Evolutionary conservation across 495 filamentous ascomycete species (phyloP).

Genomic region (Aspergillus ostianus): DNA sequence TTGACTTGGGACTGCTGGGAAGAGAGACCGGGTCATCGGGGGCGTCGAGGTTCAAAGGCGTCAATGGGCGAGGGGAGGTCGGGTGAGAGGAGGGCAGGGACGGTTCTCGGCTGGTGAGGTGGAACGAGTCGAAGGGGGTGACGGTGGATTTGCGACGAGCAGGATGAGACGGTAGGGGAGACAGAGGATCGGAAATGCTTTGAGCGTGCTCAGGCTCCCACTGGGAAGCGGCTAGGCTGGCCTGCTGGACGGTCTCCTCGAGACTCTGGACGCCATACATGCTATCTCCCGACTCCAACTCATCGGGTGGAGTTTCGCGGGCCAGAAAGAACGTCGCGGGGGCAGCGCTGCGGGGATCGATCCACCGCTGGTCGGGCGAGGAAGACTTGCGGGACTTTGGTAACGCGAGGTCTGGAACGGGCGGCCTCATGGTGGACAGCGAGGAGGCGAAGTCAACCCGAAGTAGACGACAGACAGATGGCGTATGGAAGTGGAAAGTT

Average conservation of each 20-base stretch:
- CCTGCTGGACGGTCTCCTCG: conserved; percentile 49
- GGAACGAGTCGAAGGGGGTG: conserved; percentile 26
- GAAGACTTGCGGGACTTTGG: conserved; percentile 35
- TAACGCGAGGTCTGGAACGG: conserved; percentile 33
- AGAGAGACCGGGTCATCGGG: conserved; percentile 46
- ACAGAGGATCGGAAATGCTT: not conserved
- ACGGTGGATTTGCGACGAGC: conserved; percentile 36
- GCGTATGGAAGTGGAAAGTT: conserved; percentile 6
- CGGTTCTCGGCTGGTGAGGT: conserved; percentile 20
- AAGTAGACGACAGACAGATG: too few relatives aligned
- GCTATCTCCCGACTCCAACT: conserved; percentile 34
- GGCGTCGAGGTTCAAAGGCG: conserved; percentile 42
- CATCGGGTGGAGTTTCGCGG: conserved; percentile 30
- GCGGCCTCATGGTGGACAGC: conserved; percentile 34
- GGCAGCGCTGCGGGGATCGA: conserved; percentile 38
- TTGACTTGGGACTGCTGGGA: conserved; percentile 53
- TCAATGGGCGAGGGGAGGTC: conserved; percentile 41
- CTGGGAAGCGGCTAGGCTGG: conserved; percentile 16
- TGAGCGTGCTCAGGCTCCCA: conserved; percentile 5
- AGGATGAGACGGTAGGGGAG: not conserved
- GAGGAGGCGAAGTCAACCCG: too few relatives aligned
- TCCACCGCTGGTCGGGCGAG: conserved; percentile 35
- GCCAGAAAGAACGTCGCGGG: conserved; percentile 51
- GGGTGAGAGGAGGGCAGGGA: conserved; percentile 25
- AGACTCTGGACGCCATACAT: conserved; percentile 66